Evolutionary conservation across 2,329 filamentous ascomycete genomes (phyloP), one percentile per base, ranked within the genome.

Genomic region (Ploettnerulaceae sp.): DNA sequence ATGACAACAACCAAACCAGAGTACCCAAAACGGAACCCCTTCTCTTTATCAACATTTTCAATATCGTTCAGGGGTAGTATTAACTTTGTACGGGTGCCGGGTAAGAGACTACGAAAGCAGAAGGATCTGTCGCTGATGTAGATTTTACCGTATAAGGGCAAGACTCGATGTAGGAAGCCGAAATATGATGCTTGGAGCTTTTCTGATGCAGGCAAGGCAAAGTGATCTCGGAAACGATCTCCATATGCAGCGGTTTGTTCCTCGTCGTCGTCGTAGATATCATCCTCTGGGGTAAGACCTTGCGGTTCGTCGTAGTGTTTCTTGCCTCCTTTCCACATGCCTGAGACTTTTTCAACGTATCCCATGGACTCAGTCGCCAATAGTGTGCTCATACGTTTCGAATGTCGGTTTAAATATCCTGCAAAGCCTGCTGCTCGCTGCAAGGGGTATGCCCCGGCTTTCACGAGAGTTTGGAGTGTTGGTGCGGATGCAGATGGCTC

Each of bases 301-400:
- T 69, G 65, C 2, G 73, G 73, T 33, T 79, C 85, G 39, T 84
- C 82, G 60, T 97, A 98, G 66, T 97, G 91, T 59, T 84, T 89
- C 58, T 84, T 83, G 9, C 88, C 88, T 25, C 93, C 93, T 56
- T 89, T 87, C 81, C 93, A 93, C 86, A 97, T 97, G 28, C 89
- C 91, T 0, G 91, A 95, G 0, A 97, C 90, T 66, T 96, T 97
- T 62, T 94, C 90, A 24, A 95, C 84, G 62, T 97, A 97, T 1
- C 89, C 89, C 82, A 95, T 95, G 0, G 91, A 94, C 64, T 96
- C 90, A 0, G 84, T 88, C 5, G 91, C 87, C 35, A 97, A 69
- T 7, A 95, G 69, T 21, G 74, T 87, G 50, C 87, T 88, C 81
- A 97, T 87, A 25, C 81, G 81, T 56, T 86, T 86, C 17, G 89